phyloP scores from a whole-genome alignment of 306 rosid species.

The Betula pendula region DNA sequence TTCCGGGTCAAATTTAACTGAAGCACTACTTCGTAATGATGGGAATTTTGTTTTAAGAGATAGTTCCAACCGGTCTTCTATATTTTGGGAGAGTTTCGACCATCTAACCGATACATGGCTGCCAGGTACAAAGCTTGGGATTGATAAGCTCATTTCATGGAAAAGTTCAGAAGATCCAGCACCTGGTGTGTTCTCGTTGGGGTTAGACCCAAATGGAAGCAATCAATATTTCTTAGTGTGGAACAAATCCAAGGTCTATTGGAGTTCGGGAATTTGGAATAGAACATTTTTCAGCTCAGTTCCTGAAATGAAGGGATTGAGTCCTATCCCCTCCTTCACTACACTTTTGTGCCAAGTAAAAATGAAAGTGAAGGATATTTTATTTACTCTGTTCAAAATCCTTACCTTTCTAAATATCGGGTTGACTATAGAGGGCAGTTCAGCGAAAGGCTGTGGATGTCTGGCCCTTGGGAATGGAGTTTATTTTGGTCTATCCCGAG shows the following conservation, averaged over 20 bases:
- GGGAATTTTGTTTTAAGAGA: background rate
- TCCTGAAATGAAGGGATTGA: background rate
- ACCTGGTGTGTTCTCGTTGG: constrained; percentile 43
- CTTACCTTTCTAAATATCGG: background rate
- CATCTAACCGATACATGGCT: constrained; percentile 5
- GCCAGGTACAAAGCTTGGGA: constrained; percentile 38
- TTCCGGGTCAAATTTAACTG: background rate
- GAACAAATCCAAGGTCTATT: background rate
- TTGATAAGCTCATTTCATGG: constrained; percentile 49
- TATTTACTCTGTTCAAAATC: fast-evolving
- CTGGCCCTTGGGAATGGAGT: background rate
- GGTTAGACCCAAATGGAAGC: constrained; percentile 42
- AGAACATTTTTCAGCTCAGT: background rate
- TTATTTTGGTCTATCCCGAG: background rate
- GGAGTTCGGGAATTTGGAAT: background rate
- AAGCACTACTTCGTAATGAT: background rate
- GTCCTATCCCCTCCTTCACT: fast-evolving
- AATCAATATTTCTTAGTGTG: background rate
- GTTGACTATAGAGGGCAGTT: background rate
- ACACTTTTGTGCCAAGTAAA: background rate
- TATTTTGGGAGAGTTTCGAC: background rate
- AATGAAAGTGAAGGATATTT: background rate
- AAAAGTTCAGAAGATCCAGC: constrained; percentile 38
- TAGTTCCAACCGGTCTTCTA: background rate
- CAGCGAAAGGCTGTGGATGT: background rate